phyloP scores from a whole-genome alignment of 2,329 filamentous ascomycete genomes.

The Hymenoscyphus repandus region DNA sequence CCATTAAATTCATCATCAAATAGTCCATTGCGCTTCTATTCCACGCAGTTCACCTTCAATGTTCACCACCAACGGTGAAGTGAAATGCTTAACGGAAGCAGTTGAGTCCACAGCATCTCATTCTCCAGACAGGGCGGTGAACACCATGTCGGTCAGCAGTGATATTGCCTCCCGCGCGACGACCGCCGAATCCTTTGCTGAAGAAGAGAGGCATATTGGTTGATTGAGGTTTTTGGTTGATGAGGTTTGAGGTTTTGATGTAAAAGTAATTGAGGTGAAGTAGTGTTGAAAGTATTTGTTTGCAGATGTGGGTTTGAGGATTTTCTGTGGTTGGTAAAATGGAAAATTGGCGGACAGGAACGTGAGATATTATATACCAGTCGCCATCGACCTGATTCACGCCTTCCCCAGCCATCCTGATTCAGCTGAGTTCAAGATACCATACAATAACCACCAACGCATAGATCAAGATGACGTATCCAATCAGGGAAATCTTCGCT shows the following conservation, averaged over 20 bases:
- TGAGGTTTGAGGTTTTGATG: background rate
- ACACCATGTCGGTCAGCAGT: slow-evolving; percentile 47
- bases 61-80: no score
- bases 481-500: background rate
- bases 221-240: background rate
- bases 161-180: slow-evolving; percentile 41
- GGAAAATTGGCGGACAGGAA: no score
- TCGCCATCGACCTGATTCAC: background rate
- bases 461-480: background rate
- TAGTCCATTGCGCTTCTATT: background rate
- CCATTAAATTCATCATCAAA: no score
- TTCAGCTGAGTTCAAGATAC: background rate
- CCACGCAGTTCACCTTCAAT: background rate
- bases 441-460: background rate
- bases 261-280: background rate
- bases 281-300: no score
- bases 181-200: slow-evolving; percentile 33
- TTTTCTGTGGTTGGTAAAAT: background rate
- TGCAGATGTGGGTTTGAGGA: background rate
- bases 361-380: background rate
- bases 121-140: slow-evolving; percentile 44
- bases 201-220: slow-evolving; percentile 33
- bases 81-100: slow-evolving; percentile 35
- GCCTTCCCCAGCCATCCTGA: background rate
- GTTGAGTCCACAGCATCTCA: slow-evolving; percentile 44